These are phyloP conservation scores for Inga laurina DNA, from an alignment of 306 rosid genomes.

Conservation along the genomic window DNA sequence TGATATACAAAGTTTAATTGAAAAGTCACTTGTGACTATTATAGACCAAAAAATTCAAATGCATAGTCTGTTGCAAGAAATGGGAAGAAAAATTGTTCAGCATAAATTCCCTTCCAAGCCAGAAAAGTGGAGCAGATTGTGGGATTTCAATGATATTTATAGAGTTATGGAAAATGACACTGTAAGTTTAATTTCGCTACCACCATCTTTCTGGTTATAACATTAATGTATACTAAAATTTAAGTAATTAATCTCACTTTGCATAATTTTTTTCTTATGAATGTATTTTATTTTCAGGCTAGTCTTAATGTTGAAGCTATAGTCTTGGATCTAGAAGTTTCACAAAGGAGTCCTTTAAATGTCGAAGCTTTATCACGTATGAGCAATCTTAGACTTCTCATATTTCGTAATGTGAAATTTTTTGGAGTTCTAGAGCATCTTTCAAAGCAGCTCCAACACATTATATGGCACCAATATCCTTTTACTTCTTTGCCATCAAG, in stretches of 20 bases:
- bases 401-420: background rate
- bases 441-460: background rate
- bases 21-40: too few relatives aligned
- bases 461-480: too few relatives aligned
- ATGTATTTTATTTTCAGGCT: background rate
- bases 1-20: too few relatives aligned
- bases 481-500: too few relatives aligned
- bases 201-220: background rate
- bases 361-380: slow-evolving; percentile 20
- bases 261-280: too few relatives aligned
- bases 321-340: background rate
- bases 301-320: background rate
- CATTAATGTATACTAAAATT: background rate
- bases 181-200: background rate
- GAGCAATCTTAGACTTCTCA: slow-evolving; percentile 19
- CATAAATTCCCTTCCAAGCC: background rate
- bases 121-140: background rate
- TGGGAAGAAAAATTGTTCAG: background rate
- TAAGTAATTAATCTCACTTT: background rate
- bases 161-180: background rate
- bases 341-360: background rate
- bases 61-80: background rate
- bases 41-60: too few relatives aligned
- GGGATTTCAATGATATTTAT: background rate
- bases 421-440: background rate